Percentiles rank a stretch among this genome's conserved stretches.
phyloP scores from a whole-genome alignment of 495 filamentous ascomycete species.

The Bacidia rubella region DNA sequence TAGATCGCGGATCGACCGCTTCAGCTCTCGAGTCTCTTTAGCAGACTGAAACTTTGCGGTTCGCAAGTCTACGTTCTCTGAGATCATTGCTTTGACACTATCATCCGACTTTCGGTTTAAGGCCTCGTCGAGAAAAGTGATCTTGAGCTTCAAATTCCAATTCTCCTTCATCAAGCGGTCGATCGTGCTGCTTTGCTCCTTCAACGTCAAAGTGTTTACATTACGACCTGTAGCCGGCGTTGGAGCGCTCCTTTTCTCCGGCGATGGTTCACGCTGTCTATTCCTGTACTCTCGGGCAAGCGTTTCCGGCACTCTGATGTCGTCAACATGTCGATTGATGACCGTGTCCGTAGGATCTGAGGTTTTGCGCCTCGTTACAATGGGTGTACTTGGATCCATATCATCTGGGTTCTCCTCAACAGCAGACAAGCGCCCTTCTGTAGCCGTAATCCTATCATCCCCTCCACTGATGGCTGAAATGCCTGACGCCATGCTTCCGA shows the following conservation, averaged over 20 bases:
- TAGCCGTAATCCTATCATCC: slow-evolving; percentile 31
- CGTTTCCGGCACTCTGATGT: slow-evolving; percentile 81
- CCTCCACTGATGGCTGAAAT: slow-evolving; percentile 50
- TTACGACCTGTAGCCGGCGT: slow-evolving; percentile 44
- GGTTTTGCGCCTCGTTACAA: slow-evolving; percentile 27
- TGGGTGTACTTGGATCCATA: slow-evolving; percentile 28
- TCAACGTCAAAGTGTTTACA: slow-evolving; percentile 78
- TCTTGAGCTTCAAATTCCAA: slow-evolving; percentile 77
- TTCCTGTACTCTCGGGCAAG: slow-evolving; percentile 70
- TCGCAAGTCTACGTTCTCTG: slow-evolving; percentile 90
- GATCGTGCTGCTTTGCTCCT: slow-evolving; percentile 94
- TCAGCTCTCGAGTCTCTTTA: slow-evolving; percentile 72
- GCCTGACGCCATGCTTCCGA: slow-evolving; percentile 91
- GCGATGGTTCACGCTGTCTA: slow-evolving; percentile 41
- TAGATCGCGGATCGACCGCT: slow-evolving; percentile 64
- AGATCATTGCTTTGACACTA: slow-evolving; percentile 91
- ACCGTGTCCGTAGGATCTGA: slow-evolving; percentile 70
- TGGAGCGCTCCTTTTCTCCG: slow-evolving; percentile 36
- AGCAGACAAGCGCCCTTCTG: slow-evolving; percentile 43
- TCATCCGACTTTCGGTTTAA: slow-evolving; percentile 90
- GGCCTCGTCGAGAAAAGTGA: slow-evolving; percentile 71
- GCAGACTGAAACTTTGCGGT: slow-evolving; percentile 75
- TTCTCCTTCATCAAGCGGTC: slow-evolving; percentile 89
- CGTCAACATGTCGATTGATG: slow-evolving; percentile 72
- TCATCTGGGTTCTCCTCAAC: slow-evolving; percentile 41